Base-by-base conservation (phyloP, 2,329 filamentous ascomycete genomes). In the Paecilomyces dactylethromorphus region DNA sequence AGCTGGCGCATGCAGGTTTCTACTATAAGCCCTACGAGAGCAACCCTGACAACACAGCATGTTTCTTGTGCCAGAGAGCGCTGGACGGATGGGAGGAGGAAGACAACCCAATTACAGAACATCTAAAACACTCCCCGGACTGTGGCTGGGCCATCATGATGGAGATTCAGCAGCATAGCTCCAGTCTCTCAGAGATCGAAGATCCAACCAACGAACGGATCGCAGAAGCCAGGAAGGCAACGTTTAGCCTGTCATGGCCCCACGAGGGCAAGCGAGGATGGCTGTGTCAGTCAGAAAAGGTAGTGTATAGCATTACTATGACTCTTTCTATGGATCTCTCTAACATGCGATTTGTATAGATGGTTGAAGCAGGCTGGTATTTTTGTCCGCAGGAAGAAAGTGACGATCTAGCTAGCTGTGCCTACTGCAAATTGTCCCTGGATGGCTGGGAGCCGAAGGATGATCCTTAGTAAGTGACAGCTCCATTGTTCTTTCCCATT, bases 391-490 rank as follows among this genome's bases (percentile, higher is more conserved):
- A 86, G 5, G 78, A 84, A 51, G 91, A 93, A 51, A 91, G 87
- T 12, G 88, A 94, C 64, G 94, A 99, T 73, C 90, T 93, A 77
- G 90, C 91, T 10, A 94, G 89, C 11, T 99, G 94, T 71, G 83
- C 90, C 29, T 97, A 97, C 76, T 99, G 94, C 77, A 86, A 89
- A 59, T 78, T 97, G 15, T 91, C 89, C 11, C 82, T 99, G 11
- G 93, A 97, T 73, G 92, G 92, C 6, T 99, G 95, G 94, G 94
- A 97, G 70, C 88, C 89, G 1, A 87, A 88, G 60, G 94, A 99
- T 72, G 91, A 96, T 70, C 94, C 94, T 61, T 84, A 89, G 87
- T 92, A 73, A 76, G 88, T 70, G 18, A 39, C 29, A 11, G 24
- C n/a, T 11, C 32, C 18, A 53, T 76, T 54, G 64, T 55, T 62